phyloP scores from a whole-genome alignment of 179 eudicot genomes.

The Gypsophila paniculata region DNA sequence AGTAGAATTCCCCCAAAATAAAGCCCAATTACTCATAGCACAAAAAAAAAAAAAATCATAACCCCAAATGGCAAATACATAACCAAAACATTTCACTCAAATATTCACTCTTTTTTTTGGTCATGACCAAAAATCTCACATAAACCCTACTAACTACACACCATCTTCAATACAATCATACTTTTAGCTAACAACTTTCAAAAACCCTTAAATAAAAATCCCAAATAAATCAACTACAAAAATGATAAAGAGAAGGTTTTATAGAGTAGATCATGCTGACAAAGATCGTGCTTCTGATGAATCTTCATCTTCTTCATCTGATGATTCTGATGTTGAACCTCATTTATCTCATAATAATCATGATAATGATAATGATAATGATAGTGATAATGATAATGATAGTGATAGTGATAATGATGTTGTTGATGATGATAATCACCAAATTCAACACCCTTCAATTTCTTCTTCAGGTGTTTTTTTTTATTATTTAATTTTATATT shows the following conservation, averaged over 20 bases:
- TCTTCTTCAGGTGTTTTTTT: slow-evolving; percentile 53
- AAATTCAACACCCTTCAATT: slow-evolving; percentile 32
- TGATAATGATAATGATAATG: slow-evolving; percentile 7
- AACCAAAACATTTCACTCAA: not conserved
- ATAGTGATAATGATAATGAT: not conserved
- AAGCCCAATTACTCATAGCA: not conserved
- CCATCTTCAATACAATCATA: no score
- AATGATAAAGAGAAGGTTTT: slow-evolving; percentile 80
- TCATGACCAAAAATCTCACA: slow-evolving; percentile 19
- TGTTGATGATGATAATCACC: slow-evolving; percentile 7
- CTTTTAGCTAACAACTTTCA: no score
- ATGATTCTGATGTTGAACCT: slow-evolving; percentile 58
- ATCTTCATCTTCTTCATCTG: slow-evolving; percentile 56
- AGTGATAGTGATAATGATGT: no score
- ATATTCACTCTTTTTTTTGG: no score
- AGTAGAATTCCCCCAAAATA: no score
- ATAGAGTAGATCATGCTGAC: slow-evolving; percentile 54
- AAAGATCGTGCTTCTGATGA: slow-evolving; percentile 44
- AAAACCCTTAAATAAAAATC: no score
- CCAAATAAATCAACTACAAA: not conserved
- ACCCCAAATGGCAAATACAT: not conserved
- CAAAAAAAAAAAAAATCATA: no score
- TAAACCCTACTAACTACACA: slow-evolving; percentile 27
- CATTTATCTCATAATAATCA: slow-evolving; percentile 18
- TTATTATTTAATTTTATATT: not conserved